Conservation (phyloP, 176 grass and related monocot species). For the Puccinellia tenuiflora region DNA sequence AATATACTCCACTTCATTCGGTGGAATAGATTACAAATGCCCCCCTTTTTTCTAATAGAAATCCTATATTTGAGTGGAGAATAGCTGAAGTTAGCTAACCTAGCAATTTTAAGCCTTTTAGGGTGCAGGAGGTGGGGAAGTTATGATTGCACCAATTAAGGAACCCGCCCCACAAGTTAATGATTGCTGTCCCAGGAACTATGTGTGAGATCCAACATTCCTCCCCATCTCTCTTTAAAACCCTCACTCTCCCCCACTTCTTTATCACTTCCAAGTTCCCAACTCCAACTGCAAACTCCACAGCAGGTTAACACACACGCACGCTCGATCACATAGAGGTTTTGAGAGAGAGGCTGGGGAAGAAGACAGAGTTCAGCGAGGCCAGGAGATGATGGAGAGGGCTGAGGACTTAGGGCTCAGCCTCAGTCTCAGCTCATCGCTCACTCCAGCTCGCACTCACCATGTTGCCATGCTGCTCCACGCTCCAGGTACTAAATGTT, state of each 20-base stretch:
- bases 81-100: conserved; percentile 53
- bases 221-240: conserved; percentile 50
- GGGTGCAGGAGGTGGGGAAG: conserved; percentile 40
- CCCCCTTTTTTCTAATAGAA: not conserved
- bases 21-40: conserved; percentile 25
- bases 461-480: conserved; percentile 43
- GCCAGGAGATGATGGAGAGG: conserved; percentile 49
- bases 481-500: conserved; percentile 39
- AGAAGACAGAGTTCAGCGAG: not conserved
- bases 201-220: conserved; percentile 58
- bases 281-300: not conserved
- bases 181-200: conserved; percentile 50
- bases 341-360: not conserved
- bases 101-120: conserved; percentile 19
- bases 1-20: conserved; percentile 17
- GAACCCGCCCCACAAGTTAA: conserved; percentile 50
- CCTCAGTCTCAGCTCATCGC: conserved; percentile 66
- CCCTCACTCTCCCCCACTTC: conserved; percentile 45
- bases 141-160: conserved; percentile 74
- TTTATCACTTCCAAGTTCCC: conserved; percentile 41
- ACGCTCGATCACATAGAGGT: not conserved
- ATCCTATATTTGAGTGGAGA: conserved; percentile 26
- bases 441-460: conserved; percentile 31
- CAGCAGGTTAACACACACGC: not conserved
- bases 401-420: conserved; percentile 67